Evolutionary conservation across 768 basidiomycete species (phyloP).

Genomic region (Pulveroboletus sp.): DNA sequence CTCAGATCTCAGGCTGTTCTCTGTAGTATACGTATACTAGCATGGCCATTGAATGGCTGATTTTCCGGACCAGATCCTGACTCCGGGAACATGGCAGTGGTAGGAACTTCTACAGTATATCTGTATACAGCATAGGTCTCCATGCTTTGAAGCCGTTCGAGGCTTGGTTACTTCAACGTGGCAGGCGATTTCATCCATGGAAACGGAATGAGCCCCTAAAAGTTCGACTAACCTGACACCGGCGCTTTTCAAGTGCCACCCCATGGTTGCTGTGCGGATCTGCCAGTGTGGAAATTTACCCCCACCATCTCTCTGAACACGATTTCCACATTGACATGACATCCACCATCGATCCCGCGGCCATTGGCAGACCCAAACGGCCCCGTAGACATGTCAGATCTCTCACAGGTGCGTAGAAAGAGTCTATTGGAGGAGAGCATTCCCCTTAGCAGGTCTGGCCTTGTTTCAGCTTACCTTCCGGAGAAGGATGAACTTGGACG

Average conservation of each 20-base stretch:
- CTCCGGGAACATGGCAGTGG: no score
- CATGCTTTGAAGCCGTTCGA: no score
- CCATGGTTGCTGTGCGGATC: no score
- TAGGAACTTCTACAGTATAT: no score
- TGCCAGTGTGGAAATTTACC: no score
- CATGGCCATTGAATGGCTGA: no score
- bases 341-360: constrained; percentile 58
- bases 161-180: no score
- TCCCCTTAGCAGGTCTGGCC: not conserved
- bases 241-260: not conserved
- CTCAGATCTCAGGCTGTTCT: constrained; percentile 3
- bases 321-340: constrained; percentile 41
- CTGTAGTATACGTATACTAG: not conserved
- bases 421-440: not conserved
- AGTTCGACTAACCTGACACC: no score
- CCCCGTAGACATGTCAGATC: constrained; percentile 64
- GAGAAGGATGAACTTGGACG: constrained; percentile 73
- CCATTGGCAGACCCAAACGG: constrained; percentile 56
- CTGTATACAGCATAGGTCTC: no score
- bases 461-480: constrained; percentile 64
- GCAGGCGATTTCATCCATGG: no score
- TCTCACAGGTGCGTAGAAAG: constrained; percentile 47
- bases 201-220: no score
- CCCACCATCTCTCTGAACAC: not conserved
- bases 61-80: no score